A percentile compares a stretch with the other conserved stretches of the same genome.
phyloP scores from a whole-genome alignment of 768 basidiomycete genomes.

The Mrakia hoshinonis region DNA sequence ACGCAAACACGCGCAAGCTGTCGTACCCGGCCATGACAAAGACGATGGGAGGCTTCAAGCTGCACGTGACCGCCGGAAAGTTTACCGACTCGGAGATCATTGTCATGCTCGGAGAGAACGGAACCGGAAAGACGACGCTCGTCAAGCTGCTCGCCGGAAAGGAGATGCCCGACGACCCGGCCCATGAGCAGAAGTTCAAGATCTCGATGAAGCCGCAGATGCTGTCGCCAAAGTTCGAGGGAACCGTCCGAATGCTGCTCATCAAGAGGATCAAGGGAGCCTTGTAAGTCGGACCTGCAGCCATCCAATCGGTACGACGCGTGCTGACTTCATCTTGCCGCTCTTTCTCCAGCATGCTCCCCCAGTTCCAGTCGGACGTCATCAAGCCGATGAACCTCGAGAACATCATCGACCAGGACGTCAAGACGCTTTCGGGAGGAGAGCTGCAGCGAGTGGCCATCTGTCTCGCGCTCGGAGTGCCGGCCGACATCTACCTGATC shows the following conservation, averaged over 20 bases:
- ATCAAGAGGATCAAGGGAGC: slow-evolving; percentile 88
- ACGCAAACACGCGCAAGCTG: slow-evolving; percentile 81
- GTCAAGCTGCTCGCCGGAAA: slow-evolving; percentile 92
- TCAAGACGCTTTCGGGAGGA: slow-evolving; percentile 95
- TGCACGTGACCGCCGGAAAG: slow-evolving; percentile 76
- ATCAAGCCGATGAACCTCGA: slow-evolving; percentile 96
- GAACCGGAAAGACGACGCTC: slow-evolving; percentile 97
- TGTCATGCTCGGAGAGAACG: slow-evolving; percentile 98
- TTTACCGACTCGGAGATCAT: slow-evolving; percentile 99
- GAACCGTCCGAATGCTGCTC: slow-evolving; percentile 89
- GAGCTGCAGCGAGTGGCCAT: slow-evolving; percentile 97
- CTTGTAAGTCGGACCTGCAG: slow-evolving; percentile 43
- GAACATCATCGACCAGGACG: slow-evolving; percentile 91
- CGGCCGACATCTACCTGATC: slow-evolving; percentile 73
- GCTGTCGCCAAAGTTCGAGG: slow-evolving; percentile 64
- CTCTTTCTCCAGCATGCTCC: slow-evolving; percentile 36
- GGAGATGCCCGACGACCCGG: slow-evolving; percentile 71
- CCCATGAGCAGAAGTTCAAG: slow-evolving; percentile 54
- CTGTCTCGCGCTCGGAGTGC: slow-evolving; percentile 73
- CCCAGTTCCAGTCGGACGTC: slow-evolving; percentile 98
- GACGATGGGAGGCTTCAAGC: slow-evolving; percentile 89
- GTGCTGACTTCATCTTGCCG: background rate
- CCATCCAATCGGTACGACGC: background rate
- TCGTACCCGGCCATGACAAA: slow-evolving; percentile 94
- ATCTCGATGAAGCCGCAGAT: slow-evolving; percentile 99